Conservation (phyloP, 306 rosid species). For the Hippophae rhamnoides region DNA sequence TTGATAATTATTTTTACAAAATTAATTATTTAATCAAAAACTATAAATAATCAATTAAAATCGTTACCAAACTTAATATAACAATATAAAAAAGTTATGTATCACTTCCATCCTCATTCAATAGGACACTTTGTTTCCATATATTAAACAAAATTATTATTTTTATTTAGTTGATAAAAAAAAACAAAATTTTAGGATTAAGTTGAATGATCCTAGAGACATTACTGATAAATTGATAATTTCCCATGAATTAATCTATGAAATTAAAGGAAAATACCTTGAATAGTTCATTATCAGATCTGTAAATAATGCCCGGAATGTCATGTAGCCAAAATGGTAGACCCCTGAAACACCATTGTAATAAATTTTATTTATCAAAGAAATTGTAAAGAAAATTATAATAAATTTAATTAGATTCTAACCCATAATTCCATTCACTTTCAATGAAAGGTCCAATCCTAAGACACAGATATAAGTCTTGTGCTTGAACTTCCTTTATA, state of each 20-base stretch:
- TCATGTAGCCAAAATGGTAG: conserved; percentile 74
- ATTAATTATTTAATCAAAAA: too few species aligned
- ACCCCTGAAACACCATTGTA: conserved; percentile 40
- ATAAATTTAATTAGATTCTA: not conserved
- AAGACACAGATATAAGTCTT: conserved; percentile 61
- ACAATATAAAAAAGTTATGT: accelerated
- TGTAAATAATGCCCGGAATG: conserved; percentile 56
- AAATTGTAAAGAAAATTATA: too few species aligned
- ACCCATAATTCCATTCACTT: conserved; percentile 82
- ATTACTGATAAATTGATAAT: not conserved
- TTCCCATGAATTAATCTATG: not conserved
- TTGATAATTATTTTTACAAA: too few species aligned
- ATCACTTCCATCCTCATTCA: too few species aligned
- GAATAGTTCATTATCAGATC: conserved; percentile 67
- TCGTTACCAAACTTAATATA: too few species aligned
- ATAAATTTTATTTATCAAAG: not conserved
- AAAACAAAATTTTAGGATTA: not conserved
- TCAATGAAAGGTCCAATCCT: conserved; percentile 89
- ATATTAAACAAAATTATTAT: too few species aligned
- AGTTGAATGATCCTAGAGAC: too few species aligned
- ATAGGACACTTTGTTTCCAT: too few species aligned
- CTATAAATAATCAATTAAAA: too few species aligned
- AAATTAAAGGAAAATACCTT: conserved; percentile 37
- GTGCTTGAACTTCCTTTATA: conserved; percentile 63
- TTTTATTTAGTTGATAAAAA: too few species aligned